These are phyloP conservation scores for Phoma sp. DNA, from an alignment of 2,329 filamentous ascomycete species.

Conservation along the genomic window DNA sequence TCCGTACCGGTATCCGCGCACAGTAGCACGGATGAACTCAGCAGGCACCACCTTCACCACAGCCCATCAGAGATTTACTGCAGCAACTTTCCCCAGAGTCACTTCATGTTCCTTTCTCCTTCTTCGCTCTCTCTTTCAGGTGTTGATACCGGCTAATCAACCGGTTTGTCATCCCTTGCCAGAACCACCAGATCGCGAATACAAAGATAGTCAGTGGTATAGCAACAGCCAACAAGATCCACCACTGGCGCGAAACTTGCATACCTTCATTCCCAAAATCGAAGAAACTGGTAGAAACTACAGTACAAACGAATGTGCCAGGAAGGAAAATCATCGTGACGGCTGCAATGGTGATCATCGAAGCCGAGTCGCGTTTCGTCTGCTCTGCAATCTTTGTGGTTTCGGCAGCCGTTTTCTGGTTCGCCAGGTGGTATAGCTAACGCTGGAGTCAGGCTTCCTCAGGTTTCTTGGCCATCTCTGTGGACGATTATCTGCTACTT, in stretches of 20 bases:
- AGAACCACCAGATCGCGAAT: neutral
- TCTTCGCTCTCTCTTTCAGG: too few species aligned
- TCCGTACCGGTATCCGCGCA: too few species aligned
- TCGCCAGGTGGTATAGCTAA: conserved; percentile 26
- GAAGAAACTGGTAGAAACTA: conserved; percentile 5
- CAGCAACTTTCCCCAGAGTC: too few species aligned
- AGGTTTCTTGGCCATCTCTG: too few species aligned
- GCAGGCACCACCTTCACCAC: too few species aligned
- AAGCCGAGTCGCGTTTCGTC: conserved; percentile 31
- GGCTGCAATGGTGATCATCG: conserved; percentile 37
- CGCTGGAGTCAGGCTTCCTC: too few species aligned
- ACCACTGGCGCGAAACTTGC: conserved; percentile 1
- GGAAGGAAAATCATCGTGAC: conserved; percentile 35
- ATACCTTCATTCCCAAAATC: neutral
- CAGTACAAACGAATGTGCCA: conserved; percentile 26
- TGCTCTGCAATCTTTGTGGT: conserved; percentile 28
- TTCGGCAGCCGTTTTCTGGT: conserved; percentile 27
- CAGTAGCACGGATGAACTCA: too few species aligned
- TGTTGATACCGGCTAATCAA: too few species aligned
- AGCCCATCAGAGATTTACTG: too few species aligned
- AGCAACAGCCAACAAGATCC: neutral
- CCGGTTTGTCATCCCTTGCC: neutral
- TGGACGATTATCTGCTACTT: too few species aligned
- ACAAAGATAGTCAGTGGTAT: conserved; percentile 1
- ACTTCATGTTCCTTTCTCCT: too few species aligned